These are phyloP conservation scores for Neoboletus magnificus DNA, from an alignment of 768 basidiomycete species.

Conservation along the genomic window DNA sequence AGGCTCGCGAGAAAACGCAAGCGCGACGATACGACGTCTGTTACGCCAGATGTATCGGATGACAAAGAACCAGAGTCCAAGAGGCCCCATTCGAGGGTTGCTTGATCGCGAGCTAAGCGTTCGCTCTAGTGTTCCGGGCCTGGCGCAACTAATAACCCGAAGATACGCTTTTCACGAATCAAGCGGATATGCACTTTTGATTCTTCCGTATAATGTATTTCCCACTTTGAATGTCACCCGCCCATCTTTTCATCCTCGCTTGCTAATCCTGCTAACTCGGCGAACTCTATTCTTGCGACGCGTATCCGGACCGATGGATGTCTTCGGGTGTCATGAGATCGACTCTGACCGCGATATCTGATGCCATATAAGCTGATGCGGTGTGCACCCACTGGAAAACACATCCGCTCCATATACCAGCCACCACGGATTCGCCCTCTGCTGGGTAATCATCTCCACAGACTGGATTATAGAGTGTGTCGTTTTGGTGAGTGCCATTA, in stretches of 20 bases:
- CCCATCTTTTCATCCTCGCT: not conserved
- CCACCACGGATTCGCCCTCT: not conserved
- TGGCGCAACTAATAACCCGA: not conserved
- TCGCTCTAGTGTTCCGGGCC: not conserved
- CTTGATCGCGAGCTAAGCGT: constrained; percentile 1
- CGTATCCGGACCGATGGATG: constrained; percentile 19
- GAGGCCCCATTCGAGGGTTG: constrained; percentile 2
- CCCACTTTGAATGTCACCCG: constrained; percentile 6
- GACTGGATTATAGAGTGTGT: not conserved
- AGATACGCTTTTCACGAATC: not conserved
- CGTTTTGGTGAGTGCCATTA: constrained; percentile 32
- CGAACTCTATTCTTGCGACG: not conserved
- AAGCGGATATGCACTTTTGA: not conserved
- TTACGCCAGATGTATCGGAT: not conserved
- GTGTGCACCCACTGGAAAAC: not conserved
- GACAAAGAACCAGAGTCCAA: constrained; percentile 13
- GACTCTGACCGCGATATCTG: not conserved
- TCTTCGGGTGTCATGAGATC: not conserved
- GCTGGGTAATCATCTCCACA: not conserved
- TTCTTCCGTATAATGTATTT: not conserved
- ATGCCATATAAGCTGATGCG: not conserved
- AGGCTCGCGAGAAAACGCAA: constrained; percentile 43
- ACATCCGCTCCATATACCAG: not conserved
- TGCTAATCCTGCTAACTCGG: not conserved
- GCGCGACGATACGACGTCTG: constrained; percentile 7